Base-by-base conservation (phyloP, 1,284 basidiomycete species). In the Pyrrhoderma lamaoense region DNA sequence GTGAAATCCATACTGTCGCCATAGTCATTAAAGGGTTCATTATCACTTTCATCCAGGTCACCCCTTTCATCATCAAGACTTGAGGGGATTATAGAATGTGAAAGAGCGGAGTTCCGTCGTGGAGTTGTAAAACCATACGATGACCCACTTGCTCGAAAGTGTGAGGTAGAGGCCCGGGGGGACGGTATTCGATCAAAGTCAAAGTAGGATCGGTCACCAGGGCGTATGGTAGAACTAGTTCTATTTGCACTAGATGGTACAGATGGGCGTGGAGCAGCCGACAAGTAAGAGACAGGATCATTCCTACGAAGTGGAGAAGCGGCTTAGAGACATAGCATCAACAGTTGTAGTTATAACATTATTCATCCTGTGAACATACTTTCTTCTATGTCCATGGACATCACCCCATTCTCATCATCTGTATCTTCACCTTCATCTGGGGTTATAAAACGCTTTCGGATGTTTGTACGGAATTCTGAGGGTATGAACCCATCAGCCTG, bases 171-270 rank as follows among this genome's bases (percentile, higher is more conserved):
- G 14, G 64, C 60, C 35, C 71, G 75, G 3, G 83, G 82, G 8
- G 85, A 85, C 2, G 85, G 85, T 0, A 88, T 70, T 42, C 72
- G 66, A 64, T 88, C 82, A 56, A 79, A 87, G 60, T 85, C 75
- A 27, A 82, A 63, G 14, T 75, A 74, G 19, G 80, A 77, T 22
- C 77, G 80, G 53, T 69, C 62, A 16, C 79, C 66, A 18, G 73
- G 67, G 3, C 81, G 76, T 19, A 75, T 72, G 11, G 76, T 74
- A 2, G 74, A 71, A n/a, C 71, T 68, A 9, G 68, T 67, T 25
- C 76, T 75, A 43, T 70, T 67, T 1, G 70, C 64, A 53, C 66
- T 73, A 8, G 70, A 66, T 2, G 75, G 76, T 7, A 76, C 73
- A 44, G 69, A 65, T 9, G 68, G 67, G 21, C 70, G 66, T 50